Evolutionary conservation across 371 early-diverging fungal species (phyloP).

Genomic region (Mucor saturninus): DNA sequence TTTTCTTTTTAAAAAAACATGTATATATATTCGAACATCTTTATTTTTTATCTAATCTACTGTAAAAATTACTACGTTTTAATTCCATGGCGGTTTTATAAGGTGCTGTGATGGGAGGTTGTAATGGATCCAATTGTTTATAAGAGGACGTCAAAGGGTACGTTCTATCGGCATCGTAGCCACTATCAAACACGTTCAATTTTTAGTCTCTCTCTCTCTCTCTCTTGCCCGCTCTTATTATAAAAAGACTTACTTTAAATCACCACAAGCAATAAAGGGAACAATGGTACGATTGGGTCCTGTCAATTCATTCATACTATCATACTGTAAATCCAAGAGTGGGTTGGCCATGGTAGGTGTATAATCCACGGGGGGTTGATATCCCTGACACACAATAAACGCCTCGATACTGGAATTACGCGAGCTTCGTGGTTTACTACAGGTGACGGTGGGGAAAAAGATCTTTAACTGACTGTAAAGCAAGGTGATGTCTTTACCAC

Average conservation of each 20-base stretch:
- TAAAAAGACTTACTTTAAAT: constrained; percentile 63
- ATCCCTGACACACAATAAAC: constrained; percentile 92
- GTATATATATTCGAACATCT: constrained; percentile 5
- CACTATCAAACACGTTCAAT: constrained; percentile 39
- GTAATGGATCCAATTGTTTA: constrained; percentile 74
- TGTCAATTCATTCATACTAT: constrained; percentile 62
- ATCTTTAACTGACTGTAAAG: constrained; percentile 90
- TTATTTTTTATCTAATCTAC: constrained; percentile 23
- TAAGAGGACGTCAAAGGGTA: constrained; percentile 74
- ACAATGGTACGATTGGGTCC: constrained; percentile 82
- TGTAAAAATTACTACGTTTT: constrained; percentile 76
- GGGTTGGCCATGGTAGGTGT: constrained; percentile 90
- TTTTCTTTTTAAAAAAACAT: neutral
- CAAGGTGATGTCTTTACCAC: constrained; percentile 91
- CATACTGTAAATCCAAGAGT: constrained; percentile 77
- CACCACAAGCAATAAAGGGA: constrained; percentile 93
- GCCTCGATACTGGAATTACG: constrained; percentile 93
- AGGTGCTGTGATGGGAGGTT: constrained; percentile 89
- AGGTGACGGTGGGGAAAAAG: constrained; percentile 88
- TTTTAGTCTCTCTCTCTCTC: too few species aligned
- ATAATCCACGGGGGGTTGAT: constrained; percentile 82
- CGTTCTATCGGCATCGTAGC: constrained; percentile 85
- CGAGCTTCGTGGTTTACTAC: constrained; percentile 95
- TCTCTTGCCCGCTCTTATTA: too few species aligned
- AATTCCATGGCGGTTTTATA: constrained; percentile 86